A percentile compares a stretch with the other conserved stretches of the same genome.
Conservation (phyloP, 768 basidiomycete species). For the Mycena olivaceomarginata region DNA sequence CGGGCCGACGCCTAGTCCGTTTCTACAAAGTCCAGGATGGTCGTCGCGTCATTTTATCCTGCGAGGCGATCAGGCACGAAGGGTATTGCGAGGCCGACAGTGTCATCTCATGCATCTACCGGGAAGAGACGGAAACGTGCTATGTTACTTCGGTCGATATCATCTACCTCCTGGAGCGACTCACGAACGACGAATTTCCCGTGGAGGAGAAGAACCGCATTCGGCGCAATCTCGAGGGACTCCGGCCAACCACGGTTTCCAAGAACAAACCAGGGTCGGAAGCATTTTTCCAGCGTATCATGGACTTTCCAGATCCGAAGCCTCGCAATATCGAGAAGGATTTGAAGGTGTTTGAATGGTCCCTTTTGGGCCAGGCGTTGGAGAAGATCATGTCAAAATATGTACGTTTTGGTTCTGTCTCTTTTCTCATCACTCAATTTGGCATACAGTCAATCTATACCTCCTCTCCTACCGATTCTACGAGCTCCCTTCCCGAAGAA, state of each 20-base stretch:
- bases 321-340: slow-evolving; percentile 99
- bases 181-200: slow-evolving; percentile 86
- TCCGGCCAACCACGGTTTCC: slow-evolving; percentile 92
- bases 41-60: slow-evolving; percentile 84
- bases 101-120: slow-evolving; percentile 97
- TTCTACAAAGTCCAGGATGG: slow-evolving; percentile 90
- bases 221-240: slow-evolving; percentile 94
- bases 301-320: slow-evolving; percentile 96
- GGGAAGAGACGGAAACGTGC: slow-evolving; percentile 83
- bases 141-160: slow-evolving; percentile 97
- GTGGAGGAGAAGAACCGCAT: slow-evolving; percentile 99
- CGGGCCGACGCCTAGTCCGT: slow-evolving; percentile 89
- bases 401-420: slow-evolving; percentile 64
- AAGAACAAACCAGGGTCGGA: slow-evolving; percentile 89
- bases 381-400: slow-evolving; percentile 92
- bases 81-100: slow-evolving; percentile 85
- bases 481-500: slow-evolving; percentile 57
- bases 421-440: not conserved
- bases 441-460: slow-evolving; percentile 67
- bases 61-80: slow-evolving; percentile 83
- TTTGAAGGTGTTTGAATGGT: slow-evolving; percentile 91
- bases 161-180: slow-evolving; percentile 91
- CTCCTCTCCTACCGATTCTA: slow-evolving; percentile 57
- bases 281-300: slow-evolving; percentile 95
- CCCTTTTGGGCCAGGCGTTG: slow-evolving; percentile 79